A percentile compares a stretch with the other conserved stretches of the same genome.
Evolutionary conservation across 208 protist species (phyloP).

Genomic region (Trypanosoma conorhini): DNA sequence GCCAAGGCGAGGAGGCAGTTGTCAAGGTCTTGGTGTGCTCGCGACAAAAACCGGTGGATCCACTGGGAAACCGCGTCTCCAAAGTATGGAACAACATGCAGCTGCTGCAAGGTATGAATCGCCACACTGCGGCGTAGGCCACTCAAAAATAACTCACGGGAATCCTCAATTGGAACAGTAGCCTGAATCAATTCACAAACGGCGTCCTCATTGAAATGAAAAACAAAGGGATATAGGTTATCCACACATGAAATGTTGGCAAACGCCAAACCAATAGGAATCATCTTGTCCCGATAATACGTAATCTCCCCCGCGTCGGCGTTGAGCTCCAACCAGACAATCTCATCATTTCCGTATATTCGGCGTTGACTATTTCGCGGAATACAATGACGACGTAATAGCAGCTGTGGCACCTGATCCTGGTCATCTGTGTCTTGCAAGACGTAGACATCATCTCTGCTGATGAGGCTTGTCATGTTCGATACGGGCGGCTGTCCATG

Average conservation of each 20-base stretch:
- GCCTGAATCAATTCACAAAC: constrained; percentile 79
- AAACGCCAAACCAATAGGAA: constrained; percentile 85
- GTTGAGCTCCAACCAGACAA: constrained; percentile 91
- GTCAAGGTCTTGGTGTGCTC: constrained; percentile 64
- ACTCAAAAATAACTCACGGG: constrained; percentile 49
- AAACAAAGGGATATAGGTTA: constrained; percentile 86
- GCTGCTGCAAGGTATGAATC: constrained; percentile 71
- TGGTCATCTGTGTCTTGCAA: constrained; percentile 89
- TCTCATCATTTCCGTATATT: constrained; percentile 84
- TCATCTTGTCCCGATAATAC: constrained; percentile 88
- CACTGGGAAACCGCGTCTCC: constrained; percentile 57
- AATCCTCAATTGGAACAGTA: constrained; percentile 50
- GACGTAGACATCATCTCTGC: constrained; percentile 76
- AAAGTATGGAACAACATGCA: constrained; percentile 75
- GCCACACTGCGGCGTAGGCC: constrained; percentile 68
- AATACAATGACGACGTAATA: constrained; percentile 69
- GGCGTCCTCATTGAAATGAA: constrained; percentile 89
- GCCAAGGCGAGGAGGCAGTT: constrained; percentile 74
- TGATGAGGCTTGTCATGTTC: constrained; percentile 76
- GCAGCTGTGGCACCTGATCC: constrained; percentile 80
- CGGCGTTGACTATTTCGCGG: constrained; percentile 71
- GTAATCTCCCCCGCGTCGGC: constrained; percentile 82
- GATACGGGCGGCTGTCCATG: constrained; percentile 66
- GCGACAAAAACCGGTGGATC: constrained; percentile 62
- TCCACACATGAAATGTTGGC: constrained; percentile 69